A percentile compares a stretch with the other conserved stretches of the same genome.
These are phyloP conservation scores for Hamamelis virginiana DNA, from an alignment of 164 flowering plant genomes.

Conservation along the genomic window DNA sequence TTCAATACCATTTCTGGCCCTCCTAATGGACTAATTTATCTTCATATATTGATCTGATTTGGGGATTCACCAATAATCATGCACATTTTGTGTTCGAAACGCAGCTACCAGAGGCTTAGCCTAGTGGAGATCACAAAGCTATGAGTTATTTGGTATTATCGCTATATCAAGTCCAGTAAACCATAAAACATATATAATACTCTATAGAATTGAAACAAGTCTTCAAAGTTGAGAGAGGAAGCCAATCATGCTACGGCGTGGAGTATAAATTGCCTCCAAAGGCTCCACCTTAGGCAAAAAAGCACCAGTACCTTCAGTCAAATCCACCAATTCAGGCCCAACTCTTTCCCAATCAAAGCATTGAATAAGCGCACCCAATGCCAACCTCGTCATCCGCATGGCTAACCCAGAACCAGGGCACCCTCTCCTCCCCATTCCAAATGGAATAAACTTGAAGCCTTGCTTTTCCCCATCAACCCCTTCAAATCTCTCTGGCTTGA, in stretches of 20 bases:
- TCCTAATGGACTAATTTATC: too few relatives aligned
- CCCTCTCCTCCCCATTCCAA: constrained; percentile 25
- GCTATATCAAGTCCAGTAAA: too few relatives aligned
- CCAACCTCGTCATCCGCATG: background rate
- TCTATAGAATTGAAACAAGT: too few relatives aligned
- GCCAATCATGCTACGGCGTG: constrained; percentile 1
- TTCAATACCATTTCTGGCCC: too few relatives aligned
- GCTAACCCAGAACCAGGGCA: constrained; percentile 26
- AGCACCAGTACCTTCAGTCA: constrained; percentile 18
- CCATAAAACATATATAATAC: too few relatives aligned
- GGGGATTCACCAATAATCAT: too few relatives aligned
- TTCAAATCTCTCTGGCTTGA: constrained; percentile 58
- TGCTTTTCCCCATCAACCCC: constrained; percentile 14
- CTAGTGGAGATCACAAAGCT: too few relatives aligned
- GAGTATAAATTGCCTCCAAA: constrained; percentile 15
- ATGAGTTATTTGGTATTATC: too few relatives aligned
- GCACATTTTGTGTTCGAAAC: too few relatives aligned
- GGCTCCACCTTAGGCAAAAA: constrained; percentile 23
- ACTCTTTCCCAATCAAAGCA: constrained; percentile 2
- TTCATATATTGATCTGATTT: too few relatives aligned
- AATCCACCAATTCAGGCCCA: constrained; percentile 8
- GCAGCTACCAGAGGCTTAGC: too few relatives aligned
- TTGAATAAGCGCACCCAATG: constrained; percentile 11
- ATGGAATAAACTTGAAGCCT: constrained; percentile 23
- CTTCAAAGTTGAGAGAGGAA: constrained; percentile 13